Base-by-base conservation (phyloP, 805 yeast species). In the Danielia oregonensis region DNA sequence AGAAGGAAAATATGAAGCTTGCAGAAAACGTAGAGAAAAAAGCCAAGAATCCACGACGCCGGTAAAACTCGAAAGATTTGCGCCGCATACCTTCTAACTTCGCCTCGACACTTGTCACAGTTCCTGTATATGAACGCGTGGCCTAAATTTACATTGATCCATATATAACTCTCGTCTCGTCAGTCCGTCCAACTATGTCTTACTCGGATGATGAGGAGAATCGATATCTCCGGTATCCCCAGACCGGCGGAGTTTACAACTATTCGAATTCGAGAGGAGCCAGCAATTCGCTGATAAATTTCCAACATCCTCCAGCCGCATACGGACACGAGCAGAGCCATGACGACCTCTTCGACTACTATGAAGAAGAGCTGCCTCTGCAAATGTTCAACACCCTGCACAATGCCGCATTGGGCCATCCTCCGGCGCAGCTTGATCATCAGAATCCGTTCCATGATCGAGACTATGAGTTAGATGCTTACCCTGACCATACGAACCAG, bases 391-490 rank as follows among this genome's bases (percentile, higher is more conserved):
- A 24, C 33, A 28, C 48, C 9, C 17, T 23, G 30, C 40, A 32
- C 17, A 30, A 25, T 3, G 18, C 27, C 6, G 17, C 18, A 6
- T 33, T 36, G 23, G 28, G 11, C 10, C 26, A 25, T 19, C 40
- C 40, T 3, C 35, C 35, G n/a, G 30, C 33, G 16, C 40, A 32
- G 15, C 30, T 36, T 21, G 37, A 43, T 4, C 24, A 23, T 4
- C 43, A 41, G 13, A 35, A 43, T 26, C 37, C 33, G 5, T 33
- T 37, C 10, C 30, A 26, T 16, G 52, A 40, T 4, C 54, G 49
- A 2, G 55, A 49, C 8, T 39, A 72, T 54, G 54, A 49, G 59
- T 30, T 37, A 35, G 40, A 39, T 13, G 40, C 37, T 15, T 42
- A 43, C n/a, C 36, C 44, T 4, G 45, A 46, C 4, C 40, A 39